A percentile compares a stretch with the other conserved stretches of the same genome.
These are phyloP conservation scores for Penicillium odoratum DNA, from an alignment of 495 filamentous ascomycete species.

Conservation along the genomic window DNA sequence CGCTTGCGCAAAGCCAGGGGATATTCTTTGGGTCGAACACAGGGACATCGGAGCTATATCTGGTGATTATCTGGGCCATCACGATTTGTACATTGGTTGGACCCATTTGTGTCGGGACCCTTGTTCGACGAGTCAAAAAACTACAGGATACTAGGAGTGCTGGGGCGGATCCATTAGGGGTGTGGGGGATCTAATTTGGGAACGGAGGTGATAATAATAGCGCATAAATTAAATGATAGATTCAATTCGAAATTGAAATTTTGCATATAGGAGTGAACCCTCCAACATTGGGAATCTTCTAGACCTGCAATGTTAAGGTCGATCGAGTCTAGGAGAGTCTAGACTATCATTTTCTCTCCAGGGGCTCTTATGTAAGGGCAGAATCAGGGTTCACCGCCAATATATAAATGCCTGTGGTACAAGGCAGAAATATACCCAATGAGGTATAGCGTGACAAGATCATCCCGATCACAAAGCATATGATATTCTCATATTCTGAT, in stretches of 20 bases:
- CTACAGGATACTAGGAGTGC: constrained; percentile 27
- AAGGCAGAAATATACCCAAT: not conserved
- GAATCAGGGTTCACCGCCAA: not conserved
- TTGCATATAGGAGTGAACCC: no score
- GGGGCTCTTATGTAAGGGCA: not conserved
- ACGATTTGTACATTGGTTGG: constrained; percentile 74
- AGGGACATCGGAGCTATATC: constrained; percentile 50
- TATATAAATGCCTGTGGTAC: not conserved
- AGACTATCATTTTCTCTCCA: not conserved
- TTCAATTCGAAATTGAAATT: not conserved
- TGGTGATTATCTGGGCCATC: constrained; percentile 74
- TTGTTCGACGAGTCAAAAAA: constrained; percentile 51
- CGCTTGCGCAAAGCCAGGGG: constrained; percentile 60
- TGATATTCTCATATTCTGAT: not conserved
- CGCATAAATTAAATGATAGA: not conserved
- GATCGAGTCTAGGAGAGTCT: not conserved
- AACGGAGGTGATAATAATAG: not conserved
- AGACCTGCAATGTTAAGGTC: not conserved
- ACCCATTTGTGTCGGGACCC: constrained; percentile 63
- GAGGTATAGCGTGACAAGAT: not conserved
- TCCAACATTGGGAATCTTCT: not conserved
- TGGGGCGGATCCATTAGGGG: constrained; percentile 35
- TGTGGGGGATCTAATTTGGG: constrained; percentile 35
- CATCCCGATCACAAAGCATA: not conserved
- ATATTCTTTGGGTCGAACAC: constrained; percentile 43